A percentile compares a stretch with the other conserved stretches of the same genome.
phyloP scores from a whole-genome alignment of 345 rosid species.

The Turritis glabra region DNA sequence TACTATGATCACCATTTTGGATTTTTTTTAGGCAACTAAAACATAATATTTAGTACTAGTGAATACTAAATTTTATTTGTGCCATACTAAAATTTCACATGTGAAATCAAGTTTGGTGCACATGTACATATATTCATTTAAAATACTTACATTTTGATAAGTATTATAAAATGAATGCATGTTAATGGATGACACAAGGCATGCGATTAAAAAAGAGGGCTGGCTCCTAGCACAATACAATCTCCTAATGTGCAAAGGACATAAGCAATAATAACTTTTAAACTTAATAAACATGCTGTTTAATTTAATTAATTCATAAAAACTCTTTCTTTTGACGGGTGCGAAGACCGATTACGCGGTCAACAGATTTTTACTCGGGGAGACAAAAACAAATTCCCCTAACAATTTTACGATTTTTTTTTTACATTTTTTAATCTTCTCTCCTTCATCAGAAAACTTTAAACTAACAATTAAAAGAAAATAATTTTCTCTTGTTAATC shows the following conservation, averaged over 20 bases:
- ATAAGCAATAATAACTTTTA: slow-evolving; percentile 22
- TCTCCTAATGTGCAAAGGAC: slow-evolving; percentile 41
- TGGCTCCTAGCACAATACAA: slow-evolving; percentile 46
- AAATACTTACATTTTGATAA: neutral
- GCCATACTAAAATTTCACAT: slow-evolving; percentile 16
- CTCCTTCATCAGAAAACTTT: neutral
- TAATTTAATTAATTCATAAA: slow-evolving; percentile 3
- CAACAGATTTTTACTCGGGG: slow-evolving; percentile 87
- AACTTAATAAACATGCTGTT: slow-evolving; percentile 20
- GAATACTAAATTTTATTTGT: neutral
- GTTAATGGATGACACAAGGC: slow-evolving; percentile 45
- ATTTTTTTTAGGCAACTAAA: neutral
- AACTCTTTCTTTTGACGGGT: slow-evolving; percentile 66
- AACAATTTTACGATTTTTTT: slow-evolving; percentile 20
- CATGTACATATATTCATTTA: slow-evolving; percentile 4
- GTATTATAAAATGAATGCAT: slow-evolving; percentile 12
- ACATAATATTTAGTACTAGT: neutral
- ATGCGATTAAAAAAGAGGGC: slow-evolving; percentile 34
- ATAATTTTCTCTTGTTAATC: neutral
- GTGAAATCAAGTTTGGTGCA: slow-evolving; percentile 19
- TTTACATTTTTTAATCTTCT: neutral
- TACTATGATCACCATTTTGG: neutral
- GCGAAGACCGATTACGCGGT: slow-evolving; percentile 54
- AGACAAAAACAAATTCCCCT: slow-evolving; percentile 53
- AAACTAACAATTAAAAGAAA: slow-evolving; percentile 11